phyloP scores from a whole-genome alignment of 129 eudicot species.

The Ambrosia artemisiifolia region DNA sequence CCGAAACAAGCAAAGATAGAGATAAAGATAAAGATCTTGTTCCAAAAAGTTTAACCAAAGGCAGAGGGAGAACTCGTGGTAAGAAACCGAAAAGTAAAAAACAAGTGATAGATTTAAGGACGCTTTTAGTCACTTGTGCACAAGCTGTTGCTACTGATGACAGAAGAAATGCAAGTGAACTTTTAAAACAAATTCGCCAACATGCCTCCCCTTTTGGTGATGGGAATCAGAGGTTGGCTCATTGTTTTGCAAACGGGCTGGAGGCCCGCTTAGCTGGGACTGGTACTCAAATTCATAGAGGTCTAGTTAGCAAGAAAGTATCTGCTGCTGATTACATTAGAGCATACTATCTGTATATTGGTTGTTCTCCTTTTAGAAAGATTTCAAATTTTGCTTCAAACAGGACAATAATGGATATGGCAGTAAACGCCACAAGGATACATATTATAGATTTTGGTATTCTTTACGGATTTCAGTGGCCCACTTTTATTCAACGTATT shows the following conservation, averaged over 20 bases:
- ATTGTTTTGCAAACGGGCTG: constrained; percentile 64
- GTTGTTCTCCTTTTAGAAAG: constrained; percentile 62
- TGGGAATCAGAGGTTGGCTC: constrained; percentile 70
- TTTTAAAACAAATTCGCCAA: constrained; percentile 46
- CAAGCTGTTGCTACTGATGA: constrained; percentile 67
- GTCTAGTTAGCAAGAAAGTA: constrained; percentile 36
- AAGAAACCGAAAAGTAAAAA: constrained; percentile 51
- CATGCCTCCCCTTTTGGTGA: constrained; percentile 73
- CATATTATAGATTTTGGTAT: constrained; percentile 89
- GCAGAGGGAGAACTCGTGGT: constrained; percentile 41
- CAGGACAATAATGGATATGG: constrained; percentile 37
- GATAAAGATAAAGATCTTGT: constrained; percentile 19
- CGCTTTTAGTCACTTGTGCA: constrained; percentile 65
- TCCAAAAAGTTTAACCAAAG: constrained; percentile 27
- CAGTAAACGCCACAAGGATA: constrained; percentile 35
- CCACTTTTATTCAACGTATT: constrained; percentile 59
- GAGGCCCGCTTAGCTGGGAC: constrained; percentile 85
- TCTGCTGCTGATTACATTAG: constrained; percentile 67
- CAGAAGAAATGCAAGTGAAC: constrained; percentile 49
- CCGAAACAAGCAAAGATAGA: constrained; percentile 34
- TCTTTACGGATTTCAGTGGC: constrained; percentile 86
- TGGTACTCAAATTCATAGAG: constrained; percentile 45
- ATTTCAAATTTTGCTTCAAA: constrained; percentile 55
- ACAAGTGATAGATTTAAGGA: constrained; percentile 67
- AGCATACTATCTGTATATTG: constrained; percentile 54